Conservation (phyloP, 768 basidiomycete genomes). For the Kwoniella sp. region DNA sequence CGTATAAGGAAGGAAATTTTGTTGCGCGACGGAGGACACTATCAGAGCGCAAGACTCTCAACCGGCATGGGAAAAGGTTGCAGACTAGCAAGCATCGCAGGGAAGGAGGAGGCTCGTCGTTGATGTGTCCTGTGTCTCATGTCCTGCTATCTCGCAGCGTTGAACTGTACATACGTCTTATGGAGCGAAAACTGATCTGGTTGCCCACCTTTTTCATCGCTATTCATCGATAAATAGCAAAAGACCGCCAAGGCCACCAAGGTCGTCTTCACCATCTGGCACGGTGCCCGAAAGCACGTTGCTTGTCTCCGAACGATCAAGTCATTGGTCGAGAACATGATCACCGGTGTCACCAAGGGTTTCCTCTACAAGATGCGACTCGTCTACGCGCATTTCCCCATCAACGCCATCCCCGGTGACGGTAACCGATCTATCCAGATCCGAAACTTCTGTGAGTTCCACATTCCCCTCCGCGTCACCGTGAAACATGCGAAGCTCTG, state of each 20-base stretch:
- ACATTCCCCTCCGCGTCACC: neutral
- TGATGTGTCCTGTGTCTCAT: too few relatives aligned
- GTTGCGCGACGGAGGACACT: too few relatives aligned
- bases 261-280: conserved; percentile 93
- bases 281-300: conserved; percentile 96
- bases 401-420: conserved; percentile 76
- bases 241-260: conserved; percentile 66
- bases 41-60: too few relatives aligned
- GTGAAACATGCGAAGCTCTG: neutral
- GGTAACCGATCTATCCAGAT: conserved; percentile 55
- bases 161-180: too few relatives aligned
- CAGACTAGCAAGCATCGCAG: too few relatives aligned
- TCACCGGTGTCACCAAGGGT: conserved; percentile 95
- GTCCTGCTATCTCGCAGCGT: too few relatives aligned
- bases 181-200: too few relatives aligned
- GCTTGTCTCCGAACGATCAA: conserved; percentile 96
- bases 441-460: conserved; percentile 56
- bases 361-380: conserved; percentile 99
- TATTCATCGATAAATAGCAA: too few relatives aligned
- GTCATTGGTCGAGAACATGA: conserved; percentile 95
- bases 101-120: neutral
- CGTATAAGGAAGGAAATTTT: too few relatives aligned
- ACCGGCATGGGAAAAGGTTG: too few relatives aligned
- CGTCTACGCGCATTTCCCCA: conserved; percentile 99
- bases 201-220: too few relatives aligned